phyloP scores from a whole-genome alignment of 108 stramenopile genomes.

The Epipyxis sp. region DNA sequence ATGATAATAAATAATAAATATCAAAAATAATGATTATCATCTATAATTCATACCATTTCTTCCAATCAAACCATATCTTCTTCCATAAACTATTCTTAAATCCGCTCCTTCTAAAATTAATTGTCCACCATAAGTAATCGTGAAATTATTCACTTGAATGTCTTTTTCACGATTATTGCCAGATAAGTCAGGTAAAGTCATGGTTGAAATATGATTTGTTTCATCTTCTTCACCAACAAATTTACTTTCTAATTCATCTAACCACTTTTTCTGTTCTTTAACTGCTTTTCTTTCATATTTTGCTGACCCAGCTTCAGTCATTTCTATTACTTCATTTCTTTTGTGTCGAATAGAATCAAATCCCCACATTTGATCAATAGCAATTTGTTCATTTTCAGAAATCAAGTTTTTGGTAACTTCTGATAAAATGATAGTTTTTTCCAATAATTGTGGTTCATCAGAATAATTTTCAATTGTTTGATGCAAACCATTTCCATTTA shows the following conservation, averaged over 20 bases:
- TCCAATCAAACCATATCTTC: conserved; percentile 80
- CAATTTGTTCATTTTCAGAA: conserved; percentile 2
- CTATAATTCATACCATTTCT: no score
- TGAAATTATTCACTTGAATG: conserved; percentile 73
- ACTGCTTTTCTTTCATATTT: not conserved
- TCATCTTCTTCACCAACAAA: conserved; percentile 36
- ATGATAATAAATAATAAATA: no score
- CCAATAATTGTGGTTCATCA: not conserved
- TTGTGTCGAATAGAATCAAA: conserved; percentile 6
- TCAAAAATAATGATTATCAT: no score
- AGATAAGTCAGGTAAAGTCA: conserved; percentile 73
- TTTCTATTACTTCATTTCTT: not conserved
- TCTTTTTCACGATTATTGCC: conserved; percentile 72
- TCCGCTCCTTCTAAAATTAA: conserved; percentile 66
- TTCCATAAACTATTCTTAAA: conserved; percentile 62
- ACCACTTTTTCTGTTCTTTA: conserved; percentile 25
- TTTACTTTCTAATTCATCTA: conserved; percentile 25
- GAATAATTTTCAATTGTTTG: not conserved
- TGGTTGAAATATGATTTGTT: conserved; percentile 57
- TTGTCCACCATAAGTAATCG: conserved; percentile 66
- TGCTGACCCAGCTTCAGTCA: not conserved
- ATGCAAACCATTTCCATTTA: not conserved
- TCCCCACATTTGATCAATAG: conserved; percentile 20
- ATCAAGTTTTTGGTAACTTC: not conserved
- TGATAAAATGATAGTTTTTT: not conserved